These are phyloP conservation scores for Musa balbisiana DNA, from an alignment of 202 grass and related monocot genomes.

Conservation along the genomic window DNA sequence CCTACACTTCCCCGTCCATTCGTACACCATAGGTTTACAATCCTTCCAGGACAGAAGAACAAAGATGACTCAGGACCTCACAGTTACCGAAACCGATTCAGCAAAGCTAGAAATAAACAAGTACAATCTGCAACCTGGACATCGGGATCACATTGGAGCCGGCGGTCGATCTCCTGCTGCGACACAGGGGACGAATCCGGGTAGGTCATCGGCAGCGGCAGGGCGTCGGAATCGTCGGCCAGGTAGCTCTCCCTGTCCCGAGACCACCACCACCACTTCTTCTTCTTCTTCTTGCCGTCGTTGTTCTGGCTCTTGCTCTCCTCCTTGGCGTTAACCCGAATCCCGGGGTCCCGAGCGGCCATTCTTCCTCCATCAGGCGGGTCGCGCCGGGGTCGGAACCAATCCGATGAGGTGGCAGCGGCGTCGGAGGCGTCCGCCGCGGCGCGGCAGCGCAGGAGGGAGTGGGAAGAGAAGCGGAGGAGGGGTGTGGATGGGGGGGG, in stretches of 20 bases:
- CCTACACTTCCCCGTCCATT: slow-evolving; percentile 94
- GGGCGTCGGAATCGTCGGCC: slow-evolving; percentile 55
- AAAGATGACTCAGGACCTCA: background rate
- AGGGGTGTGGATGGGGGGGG: background rate
- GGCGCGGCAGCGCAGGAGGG: slow-evolving; percentile 12
- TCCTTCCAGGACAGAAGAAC: slow-evolving; percentile 30
- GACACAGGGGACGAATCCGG: slow-evolving; percentile 60
- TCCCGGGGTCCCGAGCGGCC: slow-evolving; percentile 50
- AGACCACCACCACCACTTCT: slow-evolving; percentile 78
- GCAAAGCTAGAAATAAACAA: background rate
- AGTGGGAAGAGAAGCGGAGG: background rate
- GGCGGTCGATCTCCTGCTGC: slow-evolving; percentile 64
- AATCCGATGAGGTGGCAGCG: slow-evolving; percentile 44
- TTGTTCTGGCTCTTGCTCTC: slow-evolving; percentile 36
- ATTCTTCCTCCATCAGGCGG: slow-evolving; percentile 31
- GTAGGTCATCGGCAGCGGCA: slow-evolving; percentile 71
- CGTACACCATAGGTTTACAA: slow-evolving; percentile 73
- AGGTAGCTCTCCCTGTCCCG: slow-evolving; percentile 87
- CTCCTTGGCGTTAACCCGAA: slow-evolving; percentile 78
- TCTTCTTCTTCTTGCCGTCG: slow-evolving; percentile 33
- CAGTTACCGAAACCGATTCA: background rate
- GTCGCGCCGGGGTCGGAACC: slow-evolving; percentile 47
- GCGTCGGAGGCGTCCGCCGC: slow-evolving; percentile 50
- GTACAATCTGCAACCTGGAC: slow-evolving; percentile 41
- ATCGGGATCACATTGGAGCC: slow-evolving; percentile 63